Percentiles rank a stretch among this genome's conserved stretches.
Conservation (phyloP, 331 rosid genomes). For the Acacia concinna region DNA sequence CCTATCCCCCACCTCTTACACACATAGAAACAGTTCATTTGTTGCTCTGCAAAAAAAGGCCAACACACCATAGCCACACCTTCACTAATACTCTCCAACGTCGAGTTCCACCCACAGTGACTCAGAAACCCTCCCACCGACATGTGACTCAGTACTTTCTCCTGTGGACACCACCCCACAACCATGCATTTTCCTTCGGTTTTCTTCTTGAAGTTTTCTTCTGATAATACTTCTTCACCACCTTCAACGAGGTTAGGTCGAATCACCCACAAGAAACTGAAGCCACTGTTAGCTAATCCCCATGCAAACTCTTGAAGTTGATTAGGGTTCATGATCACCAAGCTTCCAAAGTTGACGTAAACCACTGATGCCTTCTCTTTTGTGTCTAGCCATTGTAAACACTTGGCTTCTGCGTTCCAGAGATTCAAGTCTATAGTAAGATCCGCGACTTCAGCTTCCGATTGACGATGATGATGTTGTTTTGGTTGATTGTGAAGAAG, state of each 20-base stretch:
- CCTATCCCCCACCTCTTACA: background rate
- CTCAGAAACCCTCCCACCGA: background rate
- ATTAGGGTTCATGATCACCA: background rate
- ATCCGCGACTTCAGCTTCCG: background rate
- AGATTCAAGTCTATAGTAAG: background rate
- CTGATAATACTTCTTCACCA: background rate
- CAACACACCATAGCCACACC: background rate
- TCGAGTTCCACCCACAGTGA: slow-evolving; percentile 14
- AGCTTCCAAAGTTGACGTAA: slow-evolving; percentile 1
- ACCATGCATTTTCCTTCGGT: background rate
- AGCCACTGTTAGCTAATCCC: background rate
- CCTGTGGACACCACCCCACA: background rate
- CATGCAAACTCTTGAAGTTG: background rate
- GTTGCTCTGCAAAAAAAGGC: background rate
- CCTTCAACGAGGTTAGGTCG: background rate
- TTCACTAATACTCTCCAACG: background rate
- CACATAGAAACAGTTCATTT: background rate
- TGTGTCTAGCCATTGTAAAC: background rate
- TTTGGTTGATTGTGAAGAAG: background rate
- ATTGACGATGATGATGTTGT: background rate
- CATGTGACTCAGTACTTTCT: background rate
- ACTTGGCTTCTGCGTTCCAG: background rate
- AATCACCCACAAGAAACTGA: background rate
- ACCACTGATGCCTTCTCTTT: background rate
- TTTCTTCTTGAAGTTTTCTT: background rate